Percentiles rank a stretch among this genome's conserved stretches.
phyloP scores from a whole-genome alignment of 106 monocot species.

The Dactylorhiza incarnata region DNA sequence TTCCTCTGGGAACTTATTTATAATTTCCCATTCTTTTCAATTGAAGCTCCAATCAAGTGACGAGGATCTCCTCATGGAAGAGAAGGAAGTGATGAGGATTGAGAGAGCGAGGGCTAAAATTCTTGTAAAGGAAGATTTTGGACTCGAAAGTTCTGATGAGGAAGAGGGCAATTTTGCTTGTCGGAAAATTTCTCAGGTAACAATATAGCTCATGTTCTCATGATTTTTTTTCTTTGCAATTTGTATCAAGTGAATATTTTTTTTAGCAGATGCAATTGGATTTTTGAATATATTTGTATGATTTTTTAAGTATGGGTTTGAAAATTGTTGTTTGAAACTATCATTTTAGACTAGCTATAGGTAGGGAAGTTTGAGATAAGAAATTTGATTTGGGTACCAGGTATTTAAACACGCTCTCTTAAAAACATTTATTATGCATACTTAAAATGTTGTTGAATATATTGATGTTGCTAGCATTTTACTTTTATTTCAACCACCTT shows the following conservation, averaged over 20 bases:
- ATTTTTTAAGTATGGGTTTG: neutral
- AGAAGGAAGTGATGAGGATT: conserved; percentile 63
- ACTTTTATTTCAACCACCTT: no score
- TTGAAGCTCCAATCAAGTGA: conserved; percentile 70
- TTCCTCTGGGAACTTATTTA: neutral
- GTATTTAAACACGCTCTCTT: neutral
- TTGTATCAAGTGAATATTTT: neutral
- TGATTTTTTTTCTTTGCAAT: neutral
- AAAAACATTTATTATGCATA: conserved; percentile 2
- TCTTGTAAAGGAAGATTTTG: conserved; percentile 66
- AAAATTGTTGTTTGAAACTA: neutral
- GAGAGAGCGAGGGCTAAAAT: conserved; percentile 63
- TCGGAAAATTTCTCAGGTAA: conserved; percentile 30
- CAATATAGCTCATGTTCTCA: neutral
- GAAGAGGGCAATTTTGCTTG: conserved; percentile 31
- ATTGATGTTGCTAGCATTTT: no score
- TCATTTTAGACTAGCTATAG: neutral
- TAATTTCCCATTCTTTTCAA: conserved; percentile 9
- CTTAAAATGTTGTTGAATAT: no score
- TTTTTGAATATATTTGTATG: neutral
- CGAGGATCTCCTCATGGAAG: conserved; percentile 62
- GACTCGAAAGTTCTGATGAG: conserved; percentile 43
- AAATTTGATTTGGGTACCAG: neutral
- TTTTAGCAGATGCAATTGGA: neutral
- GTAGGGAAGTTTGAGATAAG: neutral